These are phyloP conservation scores for Streptanthus diversifolius DNA, from an alignment of 345 rosid species.

Conservation along the genomic window DNA sequence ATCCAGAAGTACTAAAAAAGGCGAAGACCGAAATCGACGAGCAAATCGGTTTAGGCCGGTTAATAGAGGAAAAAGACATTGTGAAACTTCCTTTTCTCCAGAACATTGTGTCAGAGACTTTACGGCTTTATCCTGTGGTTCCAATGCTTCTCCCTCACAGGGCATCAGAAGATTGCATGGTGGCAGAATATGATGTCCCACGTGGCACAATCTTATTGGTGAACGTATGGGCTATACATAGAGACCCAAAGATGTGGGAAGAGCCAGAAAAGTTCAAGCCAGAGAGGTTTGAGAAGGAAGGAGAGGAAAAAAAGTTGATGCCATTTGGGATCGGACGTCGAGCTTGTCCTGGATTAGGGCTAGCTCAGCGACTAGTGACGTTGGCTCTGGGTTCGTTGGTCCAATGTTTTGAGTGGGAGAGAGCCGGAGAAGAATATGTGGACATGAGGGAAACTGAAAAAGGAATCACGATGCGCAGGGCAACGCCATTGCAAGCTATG, in stretches of 20 bases:
- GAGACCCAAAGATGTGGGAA: conserved; percentile 20
- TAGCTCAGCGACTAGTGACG: conserved; percentile 40
- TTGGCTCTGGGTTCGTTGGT: conserved; percentile 39
- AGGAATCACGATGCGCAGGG: conserved; percentile 34
- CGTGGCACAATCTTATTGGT: conserved; percentile 35
- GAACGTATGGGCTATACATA: conserved; percentile 22
- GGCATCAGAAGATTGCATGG: conserved; percentile 36
- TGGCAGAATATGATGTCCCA: conserved; percentile 40
- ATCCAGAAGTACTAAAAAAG: conserved; percentile 35
- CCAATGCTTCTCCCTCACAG: conserved; percentile 40
- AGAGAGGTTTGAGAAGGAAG: conserved; percentile 25
- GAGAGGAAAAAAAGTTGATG: conserved; percentile 26
- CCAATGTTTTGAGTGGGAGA: conserved; percentile 42
- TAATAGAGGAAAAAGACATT: conserved; percentile 38
- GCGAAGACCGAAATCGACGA: conserved; percentile 29
- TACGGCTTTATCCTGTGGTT: conserved; percentile 35
- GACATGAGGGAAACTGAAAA: conserved; percentile 39
- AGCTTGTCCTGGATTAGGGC: conserved; percentile 37
- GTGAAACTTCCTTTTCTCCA: conserved; percentile 40
- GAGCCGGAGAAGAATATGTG: conserved; percentile 13
- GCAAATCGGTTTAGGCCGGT: conserved; percentile 23
- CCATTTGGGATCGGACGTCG: conserved; percentile 40
- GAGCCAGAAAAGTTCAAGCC: conserved; percentile 19
- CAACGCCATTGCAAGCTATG: conserved; percentile 30
- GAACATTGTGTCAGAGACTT: conserved; percentile 20